Percentiles rank a stretch among this genome's conserved stretches.
phyloP scores from a whole-genome alignment of 345 rosid species.

The Cardamine chenopodiifolia region DNA sequence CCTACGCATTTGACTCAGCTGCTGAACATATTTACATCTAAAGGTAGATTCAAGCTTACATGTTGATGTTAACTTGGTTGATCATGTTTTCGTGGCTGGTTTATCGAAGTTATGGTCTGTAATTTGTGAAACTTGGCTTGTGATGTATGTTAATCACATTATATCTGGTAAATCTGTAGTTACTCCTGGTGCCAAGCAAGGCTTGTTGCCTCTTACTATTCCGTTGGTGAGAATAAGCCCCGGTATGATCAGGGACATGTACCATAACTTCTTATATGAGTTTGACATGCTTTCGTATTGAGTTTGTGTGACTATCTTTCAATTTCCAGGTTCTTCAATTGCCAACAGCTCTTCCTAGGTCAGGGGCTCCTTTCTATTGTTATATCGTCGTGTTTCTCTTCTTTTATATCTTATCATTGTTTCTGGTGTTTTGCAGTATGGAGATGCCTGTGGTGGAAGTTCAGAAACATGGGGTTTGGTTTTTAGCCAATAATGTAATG shows the following conservation, averaged over 20 bases:
- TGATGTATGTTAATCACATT: neutral
- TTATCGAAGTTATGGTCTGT: neutral
- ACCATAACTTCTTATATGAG: neutral
- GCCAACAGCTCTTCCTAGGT: slow-evolving; percentile 90
- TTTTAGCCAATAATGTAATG: slow-evolving; percentile 78
- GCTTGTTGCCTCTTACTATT: slow-evolving; percentile 72
- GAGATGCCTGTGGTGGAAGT: slow-evolving; percentile 93
- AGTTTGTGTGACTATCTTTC: slow-evolving; percentile 13
- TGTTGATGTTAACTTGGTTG: neutral
- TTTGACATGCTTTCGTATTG: neutral
- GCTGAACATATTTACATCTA: slow-evolving; percentile 56
- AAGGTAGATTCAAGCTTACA: slow-evolving; percentile 49
- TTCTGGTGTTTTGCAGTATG: slow-evolving; percentile 54
- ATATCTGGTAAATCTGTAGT: slow-evolving; percentile 63
- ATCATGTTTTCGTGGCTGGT: neutral
- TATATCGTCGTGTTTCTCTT: neutral
- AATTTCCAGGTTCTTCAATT: slow-evolving; percentile 55
- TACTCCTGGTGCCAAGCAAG: slow-evolving; percentile 79
- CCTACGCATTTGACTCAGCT: slow-evolving; percentile 65
- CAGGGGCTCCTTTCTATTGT: slow-evolving; percentile 12
- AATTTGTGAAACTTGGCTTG: neutral
- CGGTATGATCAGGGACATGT: slow-evolving; percentile 45
- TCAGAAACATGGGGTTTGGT: slow-evolving; percentile 75
- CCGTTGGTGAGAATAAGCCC: slow-evolving; percentile 60
- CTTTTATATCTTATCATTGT: slow-evolving; percentile 12